Evolutionary conservation across 495 filamentous ascomycete genomes (phyloP).

Genomic region (Bombardia bombarda): DNA sequence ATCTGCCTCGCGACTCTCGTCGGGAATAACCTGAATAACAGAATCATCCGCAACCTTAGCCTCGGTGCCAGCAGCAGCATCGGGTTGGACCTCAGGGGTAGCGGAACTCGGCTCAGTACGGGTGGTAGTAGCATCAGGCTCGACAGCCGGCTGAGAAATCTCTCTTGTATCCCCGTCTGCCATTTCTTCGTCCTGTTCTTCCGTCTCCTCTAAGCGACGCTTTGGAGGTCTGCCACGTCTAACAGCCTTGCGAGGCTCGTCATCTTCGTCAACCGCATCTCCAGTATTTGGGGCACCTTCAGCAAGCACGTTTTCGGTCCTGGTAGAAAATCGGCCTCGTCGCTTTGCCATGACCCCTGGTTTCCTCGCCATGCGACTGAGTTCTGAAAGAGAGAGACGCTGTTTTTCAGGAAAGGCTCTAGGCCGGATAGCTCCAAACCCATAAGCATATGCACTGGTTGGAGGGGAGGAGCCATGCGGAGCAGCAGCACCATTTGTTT

Average conservation of each 20-base stretch:
- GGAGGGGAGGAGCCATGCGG: neutral
- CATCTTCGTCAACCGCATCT: neutral
- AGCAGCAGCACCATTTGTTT: neutral
- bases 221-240: neutral
- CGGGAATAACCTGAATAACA: neutral
- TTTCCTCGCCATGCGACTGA: slow-evolving; percentile 13
- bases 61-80: no score
- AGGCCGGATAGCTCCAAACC: slow-evolving; percentile 18
- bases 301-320: neutral
- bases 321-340: slow-evolving; percentile 15
- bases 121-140: no score
- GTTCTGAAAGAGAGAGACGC: slow-evolving; percentile 14
- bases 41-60: no score
- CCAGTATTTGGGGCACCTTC: no score
- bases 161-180: neutral
- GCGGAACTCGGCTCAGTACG: no score
- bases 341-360: slow-evolving; percentile 9
- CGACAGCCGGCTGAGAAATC: neutral
- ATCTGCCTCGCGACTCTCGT: neutral
- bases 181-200: neutral
- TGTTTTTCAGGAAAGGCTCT: slow-evolving; percentile 10
- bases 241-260: neutral
- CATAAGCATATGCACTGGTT: slow-evolving; percentile 8
- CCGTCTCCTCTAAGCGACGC: slow-evolving; percentile 2
- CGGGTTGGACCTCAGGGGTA: no score